A percentile compares a stretch with the other conserved stretches of the same genome.
Conservation (phyloP, 2,329 filamentous ascomycete genomes). For the Calonectria multiphialidica region DNA sequence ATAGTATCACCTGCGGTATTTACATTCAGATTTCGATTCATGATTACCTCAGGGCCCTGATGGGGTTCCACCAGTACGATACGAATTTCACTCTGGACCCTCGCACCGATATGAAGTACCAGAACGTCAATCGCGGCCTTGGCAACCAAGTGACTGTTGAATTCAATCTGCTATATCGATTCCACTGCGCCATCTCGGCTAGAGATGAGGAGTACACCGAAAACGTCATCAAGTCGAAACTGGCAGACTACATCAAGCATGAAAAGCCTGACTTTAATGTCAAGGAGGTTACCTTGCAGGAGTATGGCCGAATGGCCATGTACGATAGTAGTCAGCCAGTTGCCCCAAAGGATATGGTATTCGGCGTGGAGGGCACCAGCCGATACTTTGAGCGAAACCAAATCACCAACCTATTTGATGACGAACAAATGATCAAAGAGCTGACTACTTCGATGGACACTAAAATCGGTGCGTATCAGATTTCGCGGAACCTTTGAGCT, state of each 20-base stretch:
- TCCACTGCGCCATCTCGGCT: conserved; percentile 47
- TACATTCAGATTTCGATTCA: conserved; percentile 63
- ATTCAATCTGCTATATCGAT: conserved; percentile 52
- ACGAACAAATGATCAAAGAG: conserved; percentile 29
- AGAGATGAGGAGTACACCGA: conserved; percentile 48
- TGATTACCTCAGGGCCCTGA: conserved; percentile 54
- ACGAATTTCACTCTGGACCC: conserved; percentile 68
- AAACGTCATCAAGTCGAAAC: conserved; percentile 30
- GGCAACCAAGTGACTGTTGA: conserved; percentile 51
- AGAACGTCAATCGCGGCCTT: conserved; percentile 45
- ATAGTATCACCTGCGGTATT: conserved; percentile 63
- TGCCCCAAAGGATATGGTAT: neutral
- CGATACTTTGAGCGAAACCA: conserved; percentile 22
- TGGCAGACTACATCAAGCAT: neutral
- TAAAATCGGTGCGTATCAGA: neutral
- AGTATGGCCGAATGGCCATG: neutral
- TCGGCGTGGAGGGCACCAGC: conserved; percentile 14
- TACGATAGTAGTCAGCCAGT: neutral
- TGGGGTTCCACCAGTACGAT: conserved; percentile 64
- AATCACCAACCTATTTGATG: conserved; percentile 25
- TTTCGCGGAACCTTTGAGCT: no score
- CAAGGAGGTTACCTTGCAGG: neutral
- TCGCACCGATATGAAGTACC: conserved; percentile 31
- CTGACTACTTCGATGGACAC: conserved; percentile 62
- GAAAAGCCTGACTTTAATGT: neutral